Evolutionary conservation across 2,329 filamentous ascomycete genomes (phyloP), one percentile per base, ranked within the genome.

Genomic region (Chrysosporium queenslandicum): DNA sequence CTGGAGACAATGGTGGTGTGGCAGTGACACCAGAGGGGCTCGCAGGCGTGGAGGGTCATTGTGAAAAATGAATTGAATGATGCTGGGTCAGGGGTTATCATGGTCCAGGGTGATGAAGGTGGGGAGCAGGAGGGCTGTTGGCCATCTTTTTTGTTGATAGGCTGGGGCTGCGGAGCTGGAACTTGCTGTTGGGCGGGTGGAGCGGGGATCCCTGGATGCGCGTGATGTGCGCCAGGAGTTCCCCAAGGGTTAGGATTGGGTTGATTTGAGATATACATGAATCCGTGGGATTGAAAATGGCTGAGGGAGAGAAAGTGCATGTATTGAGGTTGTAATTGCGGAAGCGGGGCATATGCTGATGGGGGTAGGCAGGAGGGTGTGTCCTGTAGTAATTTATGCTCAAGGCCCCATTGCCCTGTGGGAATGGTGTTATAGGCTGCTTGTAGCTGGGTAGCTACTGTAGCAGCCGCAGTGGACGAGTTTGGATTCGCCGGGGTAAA

Each of bases 341-440:
- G 63, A 18, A 65, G 60, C 21, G 62, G 62, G 20, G 59, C 56
- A 30, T 59, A 61, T 4, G 62, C 58, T n/a, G 66, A 64, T 12
- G 64, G 59, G 0, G 68, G 65, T 8, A 72, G 58, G 37, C 68
- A 65, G 6, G 67, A 69, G 5, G 68, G 68, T 0, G 70, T 72
- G 51, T 72, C 70, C 46, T 68, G 63, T 61, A 72, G 66, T 7
- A 72, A 60, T 50, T 69, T 71, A 55, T 72, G 69, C 40, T 71
- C 68, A 23, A 73, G 60, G 4, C 57, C 61, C 69, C 69, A 73
- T 53, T 66, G 66, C 49, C 67, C 66, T 37, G 66, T 54, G 43
- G 65, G 63, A 12, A 63, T 58, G 20, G 65, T 62, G 37, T 66
- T 64, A 53, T 72, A 67, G 40, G 61, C 55, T 16, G 67, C 58